Conservation (phyloP, 768 basidiomycete genomes). For the Mycena olivaceomarginata region DNA sequence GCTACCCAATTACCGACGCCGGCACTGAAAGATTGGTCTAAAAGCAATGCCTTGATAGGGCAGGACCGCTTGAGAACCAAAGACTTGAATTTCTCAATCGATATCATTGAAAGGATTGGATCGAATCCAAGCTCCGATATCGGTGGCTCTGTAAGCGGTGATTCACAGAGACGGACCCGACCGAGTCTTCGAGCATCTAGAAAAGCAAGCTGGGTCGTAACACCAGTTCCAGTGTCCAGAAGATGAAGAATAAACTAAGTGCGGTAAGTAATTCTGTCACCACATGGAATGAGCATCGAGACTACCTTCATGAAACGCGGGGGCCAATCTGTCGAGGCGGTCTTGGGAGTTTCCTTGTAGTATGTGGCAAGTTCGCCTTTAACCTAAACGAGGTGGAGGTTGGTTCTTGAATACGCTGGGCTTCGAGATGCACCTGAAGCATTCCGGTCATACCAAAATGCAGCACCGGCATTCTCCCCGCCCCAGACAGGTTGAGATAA, state of each 20-base stretch:
- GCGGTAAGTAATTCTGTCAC: neutral
- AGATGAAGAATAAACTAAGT: constrained; percentile 80
- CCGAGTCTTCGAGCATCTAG: constrained; percentile 83
- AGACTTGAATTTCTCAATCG: constrained; percentile 68
- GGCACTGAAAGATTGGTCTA: constrained; percentile 88
- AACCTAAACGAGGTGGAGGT: constrained; percentile 52
- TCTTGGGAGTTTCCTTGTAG: constrained; percentile 68
- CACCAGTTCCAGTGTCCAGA: constrained; percentile 57
- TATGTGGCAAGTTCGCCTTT: constrained; percentile 69
- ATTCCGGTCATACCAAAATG: constrained; percentile 95
- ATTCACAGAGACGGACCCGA: constrained; percentile 77
- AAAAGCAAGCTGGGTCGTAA: constrained; percentile 77
- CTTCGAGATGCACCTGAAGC: constrained; percentile 69
- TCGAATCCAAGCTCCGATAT: constrained; percentile 87
- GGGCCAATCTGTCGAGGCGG: constrained; percentile 72
- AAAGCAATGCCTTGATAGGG: constrained; percentile 84
- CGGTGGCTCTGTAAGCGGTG: constrained; percentile 78
- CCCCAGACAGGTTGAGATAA: constrained; percentile 78
- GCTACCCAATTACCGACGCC: constrained; percentile 92
- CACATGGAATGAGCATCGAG: neutral
- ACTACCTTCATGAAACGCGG: constrained; percentile 80
- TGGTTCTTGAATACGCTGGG: neutral
- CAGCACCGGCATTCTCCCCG: constrained; percentile 78
- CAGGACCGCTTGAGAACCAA: constrained; percentile 73
- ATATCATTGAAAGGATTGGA: constrained; percentile 82